Base-by-base conservation (phyloP, 2,329 filamentous ascomycete genomes). In the Cryphonectria parasitica region DNA sequence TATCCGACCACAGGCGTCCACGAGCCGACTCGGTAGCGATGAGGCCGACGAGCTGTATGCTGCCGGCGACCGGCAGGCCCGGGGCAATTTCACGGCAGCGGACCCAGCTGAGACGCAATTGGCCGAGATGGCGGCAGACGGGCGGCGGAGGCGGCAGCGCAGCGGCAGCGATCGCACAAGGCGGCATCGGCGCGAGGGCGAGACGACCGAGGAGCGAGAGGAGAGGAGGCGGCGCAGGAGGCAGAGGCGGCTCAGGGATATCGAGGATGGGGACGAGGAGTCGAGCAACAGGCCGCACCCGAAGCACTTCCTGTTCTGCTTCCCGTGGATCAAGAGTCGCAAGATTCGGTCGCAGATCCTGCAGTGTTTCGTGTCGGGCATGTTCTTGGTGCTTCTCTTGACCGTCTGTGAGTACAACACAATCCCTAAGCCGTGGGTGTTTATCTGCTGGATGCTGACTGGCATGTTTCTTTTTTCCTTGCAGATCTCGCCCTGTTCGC, bases 401-500 rank as follows among this genome's bases (percentile, higher is more conserved):
- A 81, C 87, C 67, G 84, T 92, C 49, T 95, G 92, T 94, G 86
- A 82, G 90, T 85, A 43, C 43, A 43, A 28, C 39, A 13, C 62
- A 25, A 8, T 8, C 54, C 60, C 19, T 13, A 10, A 19, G 58
- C n/a, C 2, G 60, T 8, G 58, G 7, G 36, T 41, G 36, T 49
- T 8, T 52, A 22, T 31, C 36, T 28, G 45, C 61, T 25, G 28
- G 34, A 66, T 64, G 66, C 66, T 71, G 62, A 72, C 62, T 31
- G 67, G 39, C 49, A 49, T 49, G 22, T 8, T 45, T 11, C 7
- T n/a, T 49, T n/a, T n/a, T 8, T 15, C 62, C 2, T 19, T 22
- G n/a, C 63, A 96, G 93, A 96, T 78, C 86, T 97, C 74, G 88
- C 88, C 6, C 86, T 97, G 61, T 88, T 90, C 28, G 83, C 94